These are phyloP conservation scores for Diaporthe caulivora DNA, from an alignment of 2,329 filamentous ascomycete species.

Conservation along the genomic window DNA sequence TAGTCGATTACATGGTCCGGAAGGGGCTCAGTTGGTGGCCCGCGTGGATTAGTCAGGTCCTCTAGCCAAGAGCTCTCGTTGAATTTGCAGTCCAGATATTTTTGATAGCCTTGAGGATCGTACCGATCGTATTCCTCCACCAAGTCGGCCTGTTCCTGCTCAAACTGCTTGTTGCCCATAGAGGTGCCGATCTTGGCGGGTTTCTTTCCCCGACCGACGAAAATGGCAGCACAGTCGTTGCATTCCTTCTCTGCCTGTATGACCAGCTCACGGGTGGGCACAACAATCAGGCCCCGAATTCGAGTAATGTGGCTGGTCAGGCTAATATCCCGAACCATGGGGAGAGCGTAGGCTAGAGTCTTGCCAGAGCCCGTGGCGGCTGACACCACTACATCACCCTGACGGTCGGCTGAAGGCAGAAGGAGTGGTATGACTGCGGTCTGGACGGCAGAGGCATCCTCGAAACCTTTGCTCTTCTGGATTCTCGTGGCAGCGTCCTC, in stretches of 20 bases:
- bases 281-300: constrained; percentile 84
- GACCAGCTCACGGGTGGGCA: constrained; percentile 92
- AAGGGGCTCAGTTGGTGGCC: constrained; percentile 51
- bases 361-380: constrained; percentile 97
- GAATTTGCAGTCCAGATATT: constrained; percentile 49
- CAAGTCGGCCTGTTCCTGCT: constrained; percentile 67
- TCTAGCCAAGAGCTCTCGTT: constrained; percentile 56
- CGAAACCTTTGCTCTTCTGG: constrained; percentile 74
- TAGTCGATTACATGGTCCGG: constrained; percentile 74
- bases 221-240: constrained; percentile 77
- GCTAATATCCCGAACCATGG: constrained; percentile 83
- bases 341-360: constrained; percentile 90
- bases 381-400: constrained; percentile 88
- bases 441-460: constrained; percentile 82
- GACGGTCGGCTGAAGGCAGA: constrained; percentile 71
- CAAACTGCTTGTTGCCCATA: constrained; percentile 83
- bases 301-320: constrained; percentile 71
- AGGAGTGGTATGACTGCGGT: constrained; percentile 84
- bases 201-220: constrained; percentile 67
- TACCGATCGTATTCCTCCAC: constrained; percentile 67
- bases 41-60: constrained; percentile 18
- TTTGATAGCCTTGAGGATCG: constrained; percentile 70
- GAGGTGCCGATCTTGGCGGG: constrained; percentile 84
- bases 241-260: constrained; percentile 85
- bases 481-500: constrained; percentile 72